These are phyloP conservation scores for Lichtheimia corymbifera DNA, from an alignment of 371 early-diverging fungal species.

Conservation along the genomic window DNA sequence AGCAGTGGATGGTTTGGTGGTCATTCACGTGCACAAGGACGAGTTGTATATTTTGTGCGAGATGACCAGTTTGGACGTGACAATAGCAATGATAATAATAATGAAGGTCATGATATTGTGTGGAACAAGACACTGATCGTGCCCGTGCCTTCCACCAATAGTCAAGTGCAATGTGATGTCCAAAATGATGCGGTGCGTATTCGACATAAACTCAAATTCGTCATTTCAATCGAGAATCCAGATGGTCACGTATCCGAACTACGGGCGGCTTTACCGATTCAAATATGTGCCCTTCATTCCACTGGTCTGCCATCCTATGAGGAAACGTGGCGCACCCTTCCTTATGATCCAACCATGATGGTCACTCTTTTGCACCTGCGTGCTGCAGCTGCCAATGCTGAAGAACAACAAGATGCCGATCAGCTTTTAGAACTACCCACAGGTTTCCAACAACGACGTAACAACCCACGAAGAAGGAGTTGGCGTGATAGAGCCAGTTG, in stretches of 20 bases:
- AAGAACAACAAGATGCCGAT: no score
- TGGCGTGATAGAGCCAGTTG: no score
- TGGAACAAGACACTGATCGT: conserved; percentile 33
- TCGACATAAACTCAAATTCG: conserved; percentile 45
- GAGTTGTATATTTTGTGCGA: conserved; percentile 28
- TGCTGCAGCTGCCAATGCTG: no score
- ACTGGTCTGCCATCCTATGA: conserved; percentile 40
- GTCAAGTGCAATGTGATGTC: conserved; percentile 39
- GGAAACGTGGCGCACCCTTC: conserved; percentile 30
- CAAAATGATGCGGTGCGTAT: conserved; percentile 38
- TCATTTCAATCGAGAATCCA: conserved; percentile 33
- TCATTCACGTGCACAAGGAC: conserved; percentile 31
- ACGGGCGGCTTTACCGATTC: conserved; percentile 32
- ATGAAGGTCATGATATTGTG: conserved; percentile 13
- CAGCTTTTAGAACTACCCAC: no score
- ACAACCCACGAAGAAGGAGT: no score
- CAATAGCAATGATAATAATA: no score
- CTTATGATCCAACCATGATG: conserved; percentile 41
- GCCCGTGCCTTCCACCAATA: conserved; percentile 22
- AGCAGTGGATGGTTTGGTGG: conserved; percentile 32
- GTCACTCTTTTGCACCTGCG: conserved; percentile 8
- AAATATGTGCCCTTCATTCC: conserved; percentile 21
- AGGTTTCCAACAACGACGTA: no score
- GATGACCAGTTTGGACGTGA: conserved; percentile 24
- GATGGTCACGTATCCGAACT: conserved; percentile 43